Evolutionary conservation across 2,329 filamentous ascomycete genomes (phyloP).

Genomic region (Penicillium carneum): DNA sequence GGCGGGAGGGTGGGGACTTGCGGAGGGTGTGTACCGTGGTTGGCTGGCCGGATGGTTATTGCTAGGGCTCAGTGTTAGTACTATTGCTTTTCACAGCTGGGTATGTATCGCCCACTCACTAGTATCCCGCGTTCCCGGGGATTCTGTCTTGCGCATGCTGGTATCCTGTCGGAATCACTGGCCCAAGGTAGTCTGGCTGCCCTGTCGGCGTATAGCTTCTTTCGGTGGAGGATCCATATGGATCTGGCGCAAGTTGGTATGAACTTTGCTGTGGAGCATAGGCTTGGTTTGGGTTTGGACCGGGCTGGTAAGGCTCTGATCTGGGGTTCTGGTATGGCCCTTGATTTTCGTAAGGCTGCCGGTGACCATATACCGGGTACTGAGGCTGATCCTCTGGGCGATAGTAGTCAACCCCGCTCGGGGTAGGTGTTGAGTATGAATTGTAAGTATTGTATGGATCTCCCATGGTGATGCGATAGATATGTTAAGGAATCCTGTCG

Average conservation of each 20-base stretch:
- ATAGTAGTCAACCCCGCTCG: constrained; percentile 35
- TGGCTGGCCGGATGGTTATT: constrained; percentile 26
- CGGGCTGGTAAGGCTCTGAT: constrained; percentile 28
- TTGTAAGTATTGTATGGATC: constrained; percentile 59
- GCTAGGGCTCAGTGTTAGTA: constrained; percentile 17
- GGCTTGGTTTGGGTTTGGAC: constrained; percentile 34
- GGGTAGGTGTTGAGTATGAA: constrained; percentile 38
- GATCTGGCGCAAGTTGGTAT: constrained; percentile 37
- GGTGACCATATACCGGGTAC: constrained; percentile 30
- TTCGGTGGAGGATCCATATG: constrained; percentile 41
- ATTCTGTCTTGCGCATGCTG: constrained; percentile 43
- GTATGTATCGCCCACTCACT: constrained; percentile 34
- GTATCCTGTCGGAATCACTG: constrained; percentile 55
- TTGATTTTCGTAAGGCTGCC: constrained; percentile 34
- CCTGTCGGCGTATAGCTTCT: constrained; percentile 57
- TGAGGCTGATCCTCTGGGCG: constrained; percentile 38
- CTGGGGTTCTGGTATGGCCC: constrained; percentile 27
- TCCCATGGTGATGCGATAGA: constrained; percentile 53
- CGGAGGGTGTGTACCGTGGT: constrained; percentile 30
- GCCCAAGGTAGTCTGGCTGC: constrained; percentile 44
- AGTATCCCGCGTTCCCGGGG: constrained; percentile 44
- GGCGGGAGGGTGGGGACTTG: constrained; percentile 27
- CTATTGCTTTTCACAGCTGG: neutral
- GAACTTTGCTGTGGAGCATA: constrained; percentile 39
- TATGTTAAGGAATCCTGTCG: constrained; percentile 24